Conservation (phyloP, 257 asterid genomes). For the Asclepias syriaca region DNA sequence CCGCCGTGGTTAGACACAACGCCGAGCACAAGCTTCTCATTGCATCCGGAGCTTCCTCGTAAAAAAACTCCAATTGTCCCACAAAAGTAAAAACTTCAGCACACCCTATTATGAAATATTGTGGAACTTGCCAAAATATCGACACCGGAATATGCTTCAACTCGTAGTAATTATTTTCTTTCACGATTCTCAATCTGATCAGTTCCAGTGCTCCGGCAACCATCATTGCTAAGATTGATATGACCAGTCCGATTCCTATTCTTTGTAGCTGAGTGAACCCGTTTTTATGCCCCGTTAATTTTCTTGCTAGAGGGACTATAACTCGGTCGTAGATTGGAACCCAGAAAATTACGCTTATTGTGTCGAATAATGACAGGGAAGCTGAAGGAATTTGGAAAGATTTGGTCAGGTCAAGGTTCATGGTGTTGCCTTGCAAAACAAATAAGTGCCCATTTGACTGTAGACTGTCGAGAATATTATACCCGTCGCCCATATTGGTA, state of each 20-base stretch:
- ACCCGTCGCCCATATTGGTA: slow-evolving; percentile 65
- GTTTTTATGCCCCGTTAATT: slow-evolving; percentile 41
- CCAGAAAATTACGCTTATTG: slow-evolving; percentile 58
- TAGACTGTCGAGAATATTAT: slow-evolving; percentile 56
- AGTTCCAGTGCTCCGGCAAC: slow-evolving; percentile 43
- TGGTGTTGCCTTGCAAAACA: slow-evolving; percentile 60
- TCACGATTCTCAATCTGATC: slow-evolving; percentile 32
- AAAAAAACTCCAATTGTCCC: slow-evolving; percentile 62
- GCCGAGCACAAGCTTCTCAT: slow-evolving; percentile 64
- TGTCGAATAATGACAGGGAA: slow-evolving; percentile 53
- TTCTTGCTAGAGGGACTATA: slow-evolving; percentile 43
- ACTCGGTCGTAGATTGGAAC: slow-evolving; percentile 53
- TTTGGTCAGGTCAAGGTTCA: slow-evolving; percentile 38
- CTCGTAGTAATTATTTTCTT: slow-evolving; percentile 29
- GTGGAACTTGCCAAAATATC: slow-evolving; percentile 65
- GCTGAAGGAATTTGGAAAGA: slow-evolving; percentile 58
- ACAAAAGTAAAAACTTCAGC: slow-evolving; percentile 59
- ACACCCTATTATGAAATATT: slow-evolving; percentile 57
- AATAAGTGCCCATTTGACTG: slow-evolving; percentile 70
- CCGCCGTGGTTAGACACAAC: slow-evolving; percentile 48
- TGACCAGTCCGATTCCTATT: slow-evolving; percentile 51
- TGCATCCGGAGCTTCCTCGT: slow-evolving; percentile 64
- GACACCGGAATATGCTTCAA: slow-evolving; percentile 41
- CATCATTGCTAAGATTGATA: slow-evolving; percentile 54
- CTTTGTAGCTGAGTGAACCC: slow-evolving; percentile 73